Base-by-base conservation (phyloP, 73 alveolate genomes). In the Symbiodinium pilosum region DNA sequence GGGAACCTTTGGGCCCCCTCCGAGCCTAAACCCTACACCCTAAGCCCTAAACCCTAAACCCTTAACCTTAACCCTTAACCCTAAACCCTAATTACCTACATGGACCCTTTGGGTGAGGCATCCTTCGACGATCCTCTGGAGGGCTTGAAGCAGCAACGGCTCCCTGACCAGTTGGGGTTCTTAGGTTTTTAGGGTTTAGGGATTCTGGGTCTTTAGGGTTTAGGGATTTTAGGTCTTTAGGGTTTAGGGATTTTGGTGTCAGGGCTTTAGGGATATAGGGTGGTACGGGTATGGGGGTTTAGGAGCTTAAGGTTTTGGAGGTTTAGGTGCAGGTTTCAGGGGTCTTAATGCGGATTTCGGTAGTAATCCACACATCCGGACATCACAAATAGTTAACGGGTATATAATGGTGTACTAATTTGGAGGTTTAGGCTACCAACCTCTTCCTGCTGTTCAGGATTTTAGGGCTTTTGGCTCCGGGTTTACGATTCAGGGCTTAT, bases 111-210 rank as follows among this genome's bases (percentile, higher is more conserved):
- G 68, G 3, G 21, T 32, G 26, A 91, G 97, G 97, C 97, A 42
- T 91, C 97, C 30, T 91, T 91, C 54, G 97, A 91, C 41, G 97
- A 91, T 83, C 97, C 97, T 12, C 44, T 91, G 51, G 97, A 91
- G 87, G 97, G 97, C 97, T 30, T 91, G 28, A 91, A 91, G 87
- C 97, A 91, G 97, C 97, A 91, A 30, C 71, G 97, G 97, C 77
- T 0, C 7, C 97, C 28, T 32, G 97, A 84, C 26, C 41, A 59
- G 38, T 54, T 12, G 26, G 71, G 18, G 71, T 47, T 8, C 71
- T 54, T 12, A n/a, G n/a, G 59, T 14, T 47, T 14, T 9, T 2
- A 21, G 77, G 73, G n/a, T 56, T 56, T 56, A 56, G 73, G 73
- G 73, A 16, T 56, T 56, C 9, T 26, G 73, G 73, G 64, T 47